Evolutionary conservation across 495 filamentous ascomycete species (phyloP).

Genomic region (Amphirosellinia nigrospora): DNA sequence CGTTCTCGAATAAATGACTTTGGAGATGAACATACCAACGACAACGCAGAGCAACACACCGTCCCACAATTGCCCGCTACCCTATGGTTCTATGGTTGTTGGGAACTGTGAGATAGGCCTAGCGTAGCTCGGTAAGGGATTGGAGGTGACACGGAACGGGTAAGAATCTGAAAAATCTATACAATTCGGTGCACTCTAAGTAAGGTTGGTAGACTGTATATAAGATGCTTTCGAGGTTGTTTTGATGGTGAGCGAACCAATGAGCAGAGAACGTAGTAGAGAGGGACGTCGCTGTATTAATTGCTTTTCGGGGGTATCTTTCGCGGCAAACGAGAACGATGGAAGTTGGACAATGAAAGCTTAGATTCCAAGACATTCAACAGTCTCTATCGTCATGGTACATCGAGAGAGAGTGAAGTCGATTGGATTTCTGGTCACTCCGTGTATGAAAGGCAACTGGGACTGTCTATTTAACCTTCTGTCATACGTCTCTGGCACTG

Average conservation of each 20-base stretch:
- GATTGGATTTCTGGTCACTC: neutral
- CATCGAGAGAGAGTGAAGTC: neutral
- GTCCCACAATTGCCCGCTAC: neutral
- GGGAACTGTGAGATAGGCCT: neutral
- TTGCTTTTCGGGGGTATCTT: neutral
- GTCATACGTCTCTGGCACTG: neutral
- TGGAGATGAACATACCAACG: neutral
- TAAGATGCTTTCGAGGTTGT: neutral
- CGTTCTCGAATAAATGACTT: neutral
- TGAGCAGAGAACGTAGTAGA: too few species aligned
- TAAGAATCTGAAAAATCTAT: neutral
- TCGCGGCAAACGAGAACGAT: constrained; percentile 6
- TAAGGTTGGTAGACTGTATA: neutral
- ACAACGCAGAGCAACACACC: neutral
- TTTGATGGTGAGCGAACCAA: too few species aligned
- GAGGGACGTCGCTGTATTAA: neutral
- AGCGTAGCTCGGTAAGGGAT: neutral
- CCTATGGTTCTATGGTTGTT: neutral
- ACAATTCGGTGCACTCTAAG: neutral
- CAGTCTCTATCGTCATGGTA: neutral
- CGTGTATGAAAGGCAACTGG: neutral
- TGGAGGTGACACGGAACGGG: neutral
- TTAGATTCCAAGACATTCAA: neutral
- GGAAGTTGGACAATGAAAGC: neutral
- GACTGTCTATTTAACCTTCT: neutral